These are phyloP conservation scores for Simplicillium aogashimaense DNA, from an alignment of 2,329 filamentous ascomycete genomes.

Conservation along the genomic window DNA sequence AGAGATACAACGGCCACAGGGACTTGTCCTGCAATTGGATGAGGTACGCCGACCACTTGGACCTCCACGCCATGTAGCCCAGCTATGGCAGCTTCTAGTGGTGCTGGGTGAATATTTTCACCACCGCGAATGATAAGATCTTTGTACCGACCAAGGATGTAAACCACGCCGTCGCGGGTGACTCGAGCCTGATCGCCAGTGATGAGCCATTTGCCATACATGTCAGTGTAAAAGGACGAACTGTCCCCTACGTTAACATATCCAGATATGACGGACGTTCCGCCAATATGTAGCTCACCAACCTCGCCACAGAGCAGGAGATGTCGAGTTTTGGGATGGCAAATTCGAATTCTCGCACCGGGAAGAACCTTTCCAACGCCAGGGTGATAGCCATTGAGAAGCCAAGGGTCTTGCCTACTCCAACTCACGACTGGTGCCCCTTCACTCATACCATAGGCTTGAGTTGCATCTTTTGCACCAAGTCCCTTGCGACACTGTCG, in stretches of 20 bases:
- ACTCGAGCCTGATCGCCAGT: constrained; percentile 32
- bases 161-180: constrained; percentile 24
- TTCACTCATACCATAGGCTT: constrained; percentile 36
- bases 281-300: constrained; percentile 30
- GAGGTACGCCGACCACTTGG: constrained; percentile 31
- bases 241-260: constrained; percentile 19
- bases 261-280: constrained; percentile 20
- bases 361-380: constrained; percentile 30
- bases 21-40: constrained; percentile 35
- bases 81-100: constrained; percentile 23
- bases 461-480: constrained; percentile 20
- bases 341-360: constrained; percentile 27
- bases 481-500: constrained; percentile 19
- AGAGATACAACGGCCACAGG: constrained; percentile 32
- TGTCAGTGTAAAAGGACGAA: constrained; percentile 24
- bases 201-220: constrained; percentile 22
- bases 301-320: constrained; percentile 19
- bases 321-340: constrained; percentile 17
- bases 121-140: constrained; percentile 34
- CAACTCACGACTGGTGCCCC: constrained; percentile 31
- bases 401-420: constrained; percentile 18
- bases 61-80: constrained; percentile 21
- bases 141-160: constrained; percentile 31
- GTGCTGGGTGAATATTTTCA: constrained; percentile 30
- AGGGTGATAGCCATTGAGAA: constrained; percentile 22